Conservation (phyloP, 73 alveolate genomes). For the Tetrahymena malaccensis region DNA sequence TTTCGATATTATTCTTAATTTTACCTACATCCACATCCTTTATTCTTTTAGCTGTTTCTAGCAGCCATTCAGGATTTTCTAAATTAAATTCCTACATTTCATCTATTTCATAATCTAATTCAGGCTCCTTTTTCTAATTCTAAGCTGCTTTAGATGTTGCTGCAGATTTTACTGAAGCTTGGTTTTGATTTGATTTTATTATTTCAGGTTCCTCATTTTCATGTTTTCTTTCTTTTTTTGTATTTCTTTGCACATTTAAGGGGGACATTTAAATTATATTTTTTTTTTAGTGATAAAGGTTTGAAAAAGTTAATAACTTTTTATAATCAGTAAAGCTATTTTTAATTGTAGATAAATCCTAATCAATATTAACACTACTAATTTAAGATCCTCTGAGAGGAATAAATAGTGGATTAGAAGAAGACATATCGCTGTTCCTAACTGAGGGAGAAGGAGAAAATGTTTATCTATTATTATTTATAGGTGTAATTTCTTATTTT, state of each 20-base stretch:
- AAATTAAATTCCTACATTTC: background rate
- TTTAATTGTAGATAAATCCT: background rate
- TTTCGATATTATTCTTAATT: background rate
- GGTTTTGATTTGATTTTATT: background rate
- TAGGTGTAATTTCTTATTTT: background rate
- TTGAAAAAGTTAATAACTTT: background rate
- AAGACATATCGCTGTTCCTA: background rate
- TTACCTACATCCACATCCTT: background rate
- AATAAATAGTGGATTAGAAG: background rate
- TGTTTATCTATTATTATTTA: background rate
- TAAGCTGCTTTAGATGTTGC: background rate
- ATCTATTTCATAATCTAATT: background rate
- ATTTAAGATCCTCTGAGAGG: background rate
- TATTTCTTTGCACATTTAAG: background rate
- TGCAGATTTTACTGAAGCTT: background rate
- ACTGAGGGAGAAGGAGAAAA: background rate
- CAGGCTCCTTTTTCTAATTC: background rate
- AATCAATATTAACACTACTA: background rate
- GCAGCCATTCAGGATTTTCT: background rate
- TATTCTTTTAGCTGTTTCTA: background rate
- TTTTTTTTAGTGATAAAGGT: background rate
- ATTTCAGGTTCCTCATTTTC: background rate
- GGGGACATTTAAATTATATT: background rate
- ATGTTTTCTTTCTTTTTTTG: background rate
- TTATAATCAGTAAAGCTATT: background rate